phyloP scores from a whole-genome alignment of 352 stramenopile species.

The Phytophthora citrophthora region DNA sequence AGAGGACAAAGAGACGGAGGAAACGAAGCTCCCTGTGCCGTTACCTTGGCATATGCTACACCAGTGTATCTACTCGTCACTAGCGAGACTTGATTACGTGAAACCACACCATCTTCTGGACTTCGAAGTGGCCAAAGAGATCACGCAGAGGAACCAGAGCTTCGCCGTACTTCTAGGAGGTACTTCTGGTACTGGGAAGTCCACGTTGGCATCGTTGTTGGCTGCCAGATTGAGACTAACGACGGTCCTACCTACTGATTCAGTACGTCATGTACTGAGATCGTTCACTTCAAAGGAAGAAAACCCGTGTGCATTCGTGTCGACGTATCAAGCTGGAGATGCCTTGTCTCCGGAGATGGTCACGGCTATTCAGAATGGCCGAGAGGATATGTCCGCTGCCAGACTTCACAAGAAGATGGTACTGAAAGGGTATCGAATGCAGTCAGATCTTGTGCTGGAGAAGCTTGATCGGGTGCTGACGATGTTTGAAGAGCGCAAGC shows the following conservation, averaged over 20 bases:
- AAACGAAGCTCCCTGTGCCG: constrained; percentile 15
- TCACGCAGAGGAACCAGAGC: constrained; percentile 85
- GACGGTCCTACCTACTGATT: constrained; percentile 86
- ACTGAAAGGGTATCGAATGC: constrained; percentile 82
- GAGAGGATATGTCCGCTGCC: constrained; percentile 66
- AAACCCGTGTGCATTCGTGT: constrained; percentile 85
- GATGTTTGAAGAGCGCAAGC: constrained; percentile 84
- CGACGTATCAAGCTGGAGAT: constrained; percentile 89
- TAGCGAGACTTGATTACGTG: constrained; percentile 82
- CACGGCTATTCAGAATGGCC: constrained; percentile 46
- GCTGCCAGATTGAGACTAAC: constrained; percentile 80
- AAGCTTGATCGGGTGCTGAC: constrained; percentile 85
- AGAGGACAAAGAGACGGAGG: constrained; percentile 1
- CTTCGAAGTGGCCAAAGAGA: constrained; percentile 86
- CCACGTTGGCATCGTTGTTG: constrained; percentile 81
- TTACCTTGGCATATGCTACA: constrained; percentile 81
- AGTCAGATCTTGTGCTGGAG: constrained; percentile 83
- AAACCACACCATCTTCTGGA: constrained; percentile 88
- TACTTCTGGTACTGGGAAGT: constrained; percentile 88
- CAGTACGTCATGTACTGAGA: constrained; percentile 81
- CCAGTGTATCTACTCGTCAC: constrained; percentile 82
- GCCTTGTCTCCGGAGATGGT: constrained; percentile 61
- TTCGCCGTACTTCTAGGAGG: constrained; percentile 89
- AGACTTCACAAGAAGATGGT: constrained; percentile 86
- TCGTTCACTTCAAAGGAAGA: constrained; percentile 85